phyloP scores from a whole-genome alignment of 2,329 filamentous ascomycete species.

The Penicillium sp. region DNA sequence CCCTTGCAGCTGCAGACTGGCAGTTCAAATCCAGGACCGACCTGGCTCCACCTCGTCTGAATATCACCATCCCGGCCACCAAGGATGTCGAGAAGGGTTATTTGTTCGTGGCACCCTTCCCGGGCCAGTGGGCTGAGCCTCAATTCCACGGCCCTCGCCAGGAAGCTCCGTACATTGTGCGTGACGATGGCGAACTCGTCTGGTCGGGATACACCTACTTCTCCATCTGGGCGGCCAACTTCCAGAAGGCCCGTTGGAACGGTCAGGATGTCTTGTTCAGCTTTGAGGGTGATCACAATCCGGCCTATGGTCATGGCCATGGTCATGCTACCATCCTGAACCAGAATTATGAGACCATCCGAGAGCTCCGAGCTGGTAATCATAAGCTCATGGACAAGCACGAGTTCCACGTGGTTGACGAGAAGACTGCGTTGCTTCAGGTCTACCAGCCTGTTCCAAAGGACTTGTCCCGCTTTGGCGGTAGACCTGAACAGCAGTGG shows the following conservation, averaged over 20 bases:
- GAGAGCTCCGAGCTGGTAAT: constrained; percentile 51
- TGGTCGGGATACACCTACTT: constrained; percentile 60
- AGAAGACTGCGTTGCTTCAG: constrained; percentile 56
- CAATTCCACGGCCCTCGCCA: constrained; percentile 46
- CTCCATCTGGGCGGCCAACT: constrained; percentile 56
- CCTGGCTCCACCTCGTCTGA: constrained; percentile 46
- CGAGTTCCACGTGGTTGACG: constrained; percentile 57
- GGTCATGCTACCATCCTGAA: constrained; percentile 57
- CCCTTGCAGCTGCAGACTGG: constrained; percentile 43
- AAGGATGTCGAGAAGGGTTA: constrained; percentile 38
- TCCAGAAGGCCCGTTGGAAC: constrained; percentile 51
- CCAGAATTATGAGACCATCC: constrained; percentile 57
- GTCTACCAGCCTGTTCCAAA: constrained; percentile 54
- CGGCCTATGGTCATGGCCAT: constrained; percentile 55
- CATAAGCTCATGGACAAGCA: constrained; percentile 57
- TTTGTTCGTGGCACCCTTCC: constrained; percentile 42
- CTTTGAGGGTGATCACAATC: constrained; percentile 57
- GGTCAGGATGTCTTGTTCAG: constrained; percentile 56
- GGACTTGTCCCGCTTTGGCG: constrained; percentile 51
- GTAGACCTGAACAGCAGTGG: constrained; percentile 53
- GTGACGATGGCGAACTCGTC: constrained; percentile 56
- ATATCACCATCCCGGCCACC: constrained; percentile 42
- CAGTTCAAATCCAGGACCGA: constrained; percentile 52
- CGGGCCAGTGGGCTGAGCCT: constrained; percentile 26
- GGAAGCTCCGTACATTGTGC: constrained; percentile 58